A percentile compares a stretch with the other conserved stretches of the same genome.
Evolutionary conservation across 805 yeast species (phyloP).

Genomic region (Wickerhamomyces chambardii): DNA sequence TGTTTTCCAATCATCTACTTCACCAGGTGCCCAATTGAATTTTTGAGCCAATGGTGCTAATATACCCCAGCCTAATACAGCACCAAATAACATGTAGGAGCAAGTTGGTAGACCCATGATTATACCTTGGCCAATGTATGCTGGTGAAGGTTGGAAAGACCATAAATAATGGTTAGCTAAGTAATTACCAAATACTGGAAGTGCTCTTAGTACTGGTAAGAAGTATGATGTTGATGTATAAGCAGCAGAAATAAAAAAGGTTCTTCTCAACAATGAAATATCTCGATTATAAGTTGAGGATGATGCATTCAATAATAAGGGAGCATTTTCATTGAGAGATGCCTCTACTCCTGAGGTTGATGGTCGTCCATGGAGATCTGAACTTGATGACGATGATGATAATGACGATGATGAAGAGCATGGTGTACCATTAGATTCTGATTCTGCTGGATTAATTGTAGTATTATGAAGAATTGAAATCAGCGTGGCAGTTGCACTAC

Average conservation of each 20-base stretch:
- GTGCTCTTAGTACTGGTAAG: conserved; percentile 51
- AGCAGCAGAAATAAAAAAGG: conserved; percentile 60
- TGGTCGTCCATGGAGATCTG: conserved; percentile 2
- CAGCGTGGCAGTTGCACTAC: conserved; percentile 91
- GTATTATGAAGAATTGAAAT: conserved; percentile 82
- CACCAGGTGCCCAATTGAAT: conserved; percentile 83
- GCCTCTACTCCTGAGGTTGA: too few relatives aligned
- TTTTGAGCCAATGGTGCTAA: conserved; percentile 72
- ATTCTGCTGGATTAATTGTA: conserved; percentile 20
- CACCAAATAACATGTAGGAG: conserved; percentile 83
- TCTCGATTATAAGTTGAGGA: conserved; percentile 39
- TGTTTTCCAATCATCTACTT: conserved; percentile 82
- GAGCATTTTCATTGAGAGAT: conserved; percentile 7
- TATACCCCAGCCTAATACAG: conserved; percentile 85
- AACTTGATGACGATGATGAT: too few relatives aligned
- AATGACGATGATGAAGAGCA: too few relatives aligned
- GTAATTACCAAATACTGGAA: conserved; percentile 69
- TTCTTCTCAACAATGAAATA: conserved; percentile 44
- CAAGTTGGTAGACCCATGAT: conserved; percentile 95
- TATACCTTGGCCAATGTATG: conserved; percentile 95
- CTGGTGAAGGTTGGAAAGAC: conserved; percentile 95
- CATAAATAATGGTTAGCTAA: conserved; percentile 64
- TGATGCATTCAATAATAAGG: conserved; percentile 23
- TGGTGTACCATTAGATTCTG: background rate
- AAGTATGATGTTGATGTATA: conserved; percentile 72